These are phyloP conservation scores for Petunia hybrid DNA, from an alignment of 305 asterid genomes.

Conservation along the genomic window DNA sequence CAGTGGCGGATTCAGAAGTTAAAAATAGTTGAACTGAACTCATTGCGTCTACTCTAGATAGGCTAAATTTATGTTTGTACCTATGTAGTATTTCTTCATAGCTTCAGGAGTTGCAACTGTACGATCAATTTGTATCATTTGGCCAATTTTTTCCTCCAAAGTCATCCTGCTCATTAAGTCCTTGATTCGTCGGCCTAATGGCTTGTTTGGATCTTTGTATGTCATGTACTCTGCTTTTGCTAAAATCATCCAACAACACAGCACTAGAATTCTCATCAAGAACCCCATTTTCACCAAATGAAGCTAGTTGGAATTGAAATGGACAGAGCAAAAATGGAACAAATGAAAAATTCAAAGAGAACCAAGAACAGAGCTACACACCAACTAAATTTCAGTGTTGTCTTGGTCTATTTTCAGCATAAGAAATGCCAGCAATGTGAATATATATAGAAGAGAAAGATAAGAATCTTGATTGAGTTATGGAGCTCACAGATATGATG, in stretches of 20 bases:
- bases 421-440: background rate
- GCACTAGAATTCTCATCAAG: slow-evolving; percentile 37
- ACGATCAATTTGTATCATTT: slow-evolving; percentile 60
- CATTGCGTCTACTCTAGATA: background rate
- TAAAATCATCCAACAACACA: slow-evolving; percentile 38
- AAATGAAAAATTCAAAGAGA: background rate
- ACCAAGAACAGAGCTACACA: background rate
- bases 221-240: slow-evolving; percentile 46
- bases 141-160: slow-evolving; percentile 60
- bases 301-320: background rate
- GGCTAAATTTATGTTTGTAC: slow-evolving; percentile 29
- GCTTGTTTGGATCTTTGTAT: slow-evolving; percentile 50
- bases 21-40: background rate
- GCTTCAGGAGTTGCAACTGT: slow-evolving; percentile 44
- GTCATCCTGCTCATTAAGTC: slow-evolving; percentile 53
- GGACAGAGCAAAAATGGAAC: background rate
- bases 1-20: background rate
- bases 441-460: background rate
- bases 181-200: slow-evolving; percentile 50
- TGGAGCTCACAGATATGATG: slow-evolving; percentile 20
- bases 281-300: slow-evolving; percentile 28
- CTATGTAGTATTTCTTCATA: slow-evolving; percentile 51
- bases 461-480: background rate
- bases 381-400: background rate
- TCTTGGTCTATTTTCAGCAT: background rate